These are phyloP conservation scores for Crithidia fasciculata DNA, from an alignment of 208 protist genomes.

Conservation along the genomic window DNA sequence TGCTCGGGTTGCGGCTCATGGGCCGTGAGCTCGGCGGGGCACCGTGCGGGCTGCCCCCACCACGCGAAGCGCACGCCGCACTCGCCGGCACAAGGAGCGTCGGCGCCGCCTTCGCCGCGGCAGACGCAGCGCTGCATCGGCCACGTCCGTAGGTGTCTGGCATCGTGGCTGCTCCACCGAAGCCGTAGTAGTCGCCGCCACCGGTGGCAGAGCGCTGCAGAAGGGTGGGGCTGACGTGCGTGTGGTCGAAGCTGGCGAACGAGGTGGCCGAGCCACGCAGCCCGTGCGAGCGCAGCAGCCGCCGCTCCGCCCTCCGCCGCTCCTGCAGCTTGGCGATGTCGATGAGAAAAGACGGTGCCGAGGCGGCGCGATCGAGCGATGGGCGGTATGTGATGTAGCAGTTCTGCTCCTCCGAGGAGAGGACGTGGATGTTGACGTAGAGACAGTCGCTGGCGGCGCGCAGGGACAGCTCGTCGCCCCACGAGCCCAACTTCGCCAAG, in stretches of 20 bases:
- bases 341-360: slow-evolving; percentile 75
- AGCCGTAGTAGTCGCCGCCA: slow-evolving; percentile 13
- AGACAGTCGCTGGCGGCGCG: slow-evolving; percentile 85
- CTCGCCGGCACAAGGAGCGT: background rate
- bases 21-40: slow-evolving; percentile 2
- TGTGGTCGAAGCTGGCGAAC: slow-evolving; percentile 5
- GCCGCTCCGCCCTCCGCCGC: slow-evolving; percentile 22
- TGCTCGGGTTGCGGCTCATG: slow-evolving; percentile 14
- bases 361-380: slow-evolving; percentile 43
- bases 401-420: slow-evolving; percentile 80
- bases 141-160: background rate
- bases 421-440: slow-evolving; percentile 83
- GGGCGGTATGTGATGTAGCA: slow-evolving; percentile 87
- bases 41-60: background rate
- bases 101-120: background rate
- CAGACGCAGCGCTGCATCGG: background rate
- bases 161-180: slow-evolving; percentile 4
- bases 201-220: background rate
- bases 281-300: slow-evolving; percentile 15
- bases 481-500: slow-evolving; percentile 60
- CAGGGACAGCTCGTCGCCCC: slow-evolving; percentile 90
- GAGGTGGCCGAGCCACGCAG: background rate
- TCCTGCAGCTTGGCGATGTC: slow-evolving; percentile 57
- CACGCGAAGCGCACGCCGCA: no score
- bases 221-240: no score